These are phyloP conservation scores for Microdochium trichocladiopsis DNA, from an alignment of 2,329 filamentous ascomycete species.

Conservation along the genomic window DNA sequence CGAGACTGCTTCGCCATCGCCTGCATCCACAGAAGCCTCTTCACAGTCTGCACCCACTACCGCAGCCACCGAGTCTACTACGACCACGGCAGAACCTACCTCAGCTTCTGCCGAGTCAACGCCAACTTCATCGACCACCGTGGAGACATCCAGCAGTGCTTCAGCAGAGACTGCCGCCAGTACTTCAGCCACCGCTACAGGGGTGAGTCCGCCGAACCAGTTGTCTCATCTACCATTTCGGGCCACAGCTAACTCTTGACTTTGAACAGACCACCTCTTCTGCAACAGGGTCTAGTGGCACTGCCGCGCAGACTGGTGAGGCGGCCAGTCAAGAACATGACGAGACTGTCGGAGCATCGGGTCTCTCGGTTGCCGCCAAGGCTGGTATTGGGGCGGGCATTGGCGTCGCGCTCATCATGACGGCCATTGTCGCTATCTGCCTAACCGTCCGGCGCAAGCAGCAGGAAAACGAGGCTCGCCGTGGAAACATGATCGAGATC, in stretches of 20 bases:
- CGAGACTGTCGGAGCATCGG: slow-evolving; percentile 7
- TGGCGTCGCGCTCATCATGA: slow-evolving; percentile 31
- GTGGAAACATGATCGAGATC: slow-evolving; percentile 31
- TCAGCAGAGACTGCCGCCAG: slow-evolving; percentile 1
- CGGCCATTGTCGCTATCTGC: slow-evolving; percentile 29
- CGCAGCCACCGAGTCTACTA: slow-evolving; percentile 3
- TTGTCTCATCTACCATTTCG: neutral
- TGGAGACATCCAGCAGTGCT: slow-evolving; percentile 4
- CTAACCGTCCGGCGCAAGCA: slow-evolving; percentile 27
- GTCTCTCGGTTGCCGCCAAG: slow-evolving; percentile 35
- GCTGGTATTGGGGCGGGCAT: slow-evolving; percentile 42
- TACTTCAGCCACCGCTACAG: slow-evolving; percentile 1
- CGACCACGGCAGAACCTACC: slow-evolving; percentile 4
- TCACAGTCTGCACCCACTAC: slow-evolving; percentile 9
- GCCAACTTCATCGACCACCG: slow-evolving; percentile 3
- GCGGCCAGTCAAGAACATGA: slow-evolving; percentile 3
- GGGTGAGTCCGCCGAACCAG: too few species aligned
- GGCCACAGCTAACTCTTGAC: neutral
- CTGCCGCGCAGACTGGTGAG: neutral
- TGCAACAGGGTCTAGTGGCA: neutral
- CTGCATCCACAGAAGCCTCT: neutral
- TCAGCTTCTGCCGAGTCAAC: slow-evolving; percentile 4
- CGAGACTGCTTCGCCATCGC: neutral
- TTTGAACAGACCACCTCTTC: neutral
- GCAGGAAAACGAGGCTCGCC: slow-evolving; percentile 12